Base-by-base conservation (phyloP, 1,284 basidiomycete species). In the Microbotryum silenes-acaulis region DNA sequence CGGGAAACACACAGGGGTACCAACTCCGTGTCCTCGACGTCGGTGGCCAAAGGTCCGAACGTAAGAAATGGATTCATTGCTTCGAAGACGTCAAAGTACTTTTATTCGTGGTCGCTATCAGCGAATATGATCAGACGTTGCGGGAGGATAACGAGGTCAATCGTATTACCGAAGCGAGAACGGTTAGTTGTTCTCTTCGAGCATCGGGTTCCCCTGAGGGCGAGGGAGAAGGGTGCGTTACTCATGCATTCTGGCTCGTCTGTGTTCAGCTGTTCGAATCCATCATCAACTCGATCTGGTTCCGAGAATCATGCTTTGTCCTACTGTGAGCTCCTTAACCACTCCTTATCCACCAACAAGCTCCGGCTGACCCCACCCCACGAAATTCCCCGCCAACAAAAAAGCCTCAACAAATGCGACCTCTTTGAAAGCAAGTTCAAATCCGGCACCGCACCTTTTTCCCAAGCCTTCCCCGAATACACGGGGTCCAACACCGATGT, bases 211-310 rank as follows among this genome's bases (percentile, higher is more conserved):
- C 5, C 16, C 37, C 14, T 12, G 10, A 42, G 37, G 12, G 16
- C 37, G 12, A 10, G 37, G 37, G 37, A 42, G 16, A n/a, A 12
- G 18, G 49, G 18, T 25, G 46, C 56, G 27, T 27, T 16, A 10
- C 54, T 8, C 16, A 7, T 10, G 14, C 14, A 1, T 10, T 27
- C 14, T 10, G 10, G 10, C 7, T 21, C 4, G 7, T n/a, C 37
- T 33, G 3, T 29, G 18, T 25, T 12, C 9, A 20, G 20, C 67
- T 74, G 18, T 74, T 72, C 56, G 68, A 71, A 57, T 68, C 63
- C 44, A 74, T 74, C 60, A 68, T 70, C 64, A 74, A 74, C 64
- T 72, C 71, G 42, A 64, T 70, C 5, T 74, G 73, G 73, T 75
- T 74, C 62, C 59, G 66, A 6, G 61, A 67, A 25, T 69, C 74